phyloP scores from a whole-genome alignment of 768 basidiomycete species.

The Suillus decipiens region DNA sequence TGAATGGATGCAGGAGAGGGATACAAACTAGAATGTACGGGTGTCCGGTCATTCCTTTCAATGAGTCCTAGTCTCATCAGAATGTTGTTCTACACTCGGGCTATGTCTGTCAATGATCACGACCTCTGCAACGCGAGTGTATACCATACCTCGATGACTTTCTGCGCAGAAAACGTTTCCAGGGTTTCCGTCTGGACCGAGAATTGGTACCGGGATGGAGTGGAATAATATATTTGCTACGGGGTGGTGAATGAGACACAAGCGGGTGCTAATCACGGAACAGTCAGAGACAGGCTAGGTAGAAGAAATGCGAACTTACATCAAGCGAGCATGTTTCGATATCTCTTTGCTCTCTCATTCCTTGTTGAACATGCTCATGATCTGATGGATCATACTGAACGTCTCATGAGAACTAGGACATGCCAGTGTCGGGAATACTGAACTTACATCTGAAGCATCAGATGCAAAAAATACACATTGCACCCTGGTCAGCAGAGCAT shows the following conservation, averaged over 20 bases:
- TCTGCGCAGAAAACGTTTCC: not conserved
- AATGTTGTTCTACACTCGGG: not conserved
- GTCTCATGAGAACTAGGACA: not conserved
- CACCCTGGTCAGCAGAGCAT: conserved; percentile 45
- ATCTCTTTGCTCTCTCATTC: conserved; percentile 5
- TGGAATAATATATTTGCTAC: not conserved
- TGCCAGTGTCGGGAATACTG: not conserved
- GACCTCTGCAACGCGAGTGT: not conserved
- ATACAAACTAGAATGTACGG: not conserved
- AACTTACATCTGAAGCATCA: not conserved
- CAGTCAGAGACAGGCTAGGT: not conserved
- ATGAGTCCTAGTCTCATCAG: not conserved
- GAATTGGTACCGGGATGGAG: not conserved
- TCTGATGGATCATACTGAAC: not conserved
- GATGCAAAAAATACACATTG: conserved; percentile 10
- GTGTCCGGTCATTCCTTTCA: not conserved
- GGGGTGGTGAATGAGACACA: conserved; percentile 1
- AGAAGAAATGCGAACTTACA: not conserved
- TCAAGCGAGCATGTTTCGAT: conserved; percentile 3
- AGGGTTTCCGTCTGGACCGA: not conserved
- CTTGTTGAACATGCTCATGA: not conserved
- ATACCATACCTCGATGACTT: conserved; percentile 3
- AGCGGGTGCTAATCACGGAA: not conserved
- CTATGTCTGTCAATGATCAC: not conserved
- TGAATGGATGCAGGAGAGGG: not conserved